Evolutionary conservation across 768 basidiomycete species (phyloP).

Genomic region (Xanthoconium purpureum): DNA sequence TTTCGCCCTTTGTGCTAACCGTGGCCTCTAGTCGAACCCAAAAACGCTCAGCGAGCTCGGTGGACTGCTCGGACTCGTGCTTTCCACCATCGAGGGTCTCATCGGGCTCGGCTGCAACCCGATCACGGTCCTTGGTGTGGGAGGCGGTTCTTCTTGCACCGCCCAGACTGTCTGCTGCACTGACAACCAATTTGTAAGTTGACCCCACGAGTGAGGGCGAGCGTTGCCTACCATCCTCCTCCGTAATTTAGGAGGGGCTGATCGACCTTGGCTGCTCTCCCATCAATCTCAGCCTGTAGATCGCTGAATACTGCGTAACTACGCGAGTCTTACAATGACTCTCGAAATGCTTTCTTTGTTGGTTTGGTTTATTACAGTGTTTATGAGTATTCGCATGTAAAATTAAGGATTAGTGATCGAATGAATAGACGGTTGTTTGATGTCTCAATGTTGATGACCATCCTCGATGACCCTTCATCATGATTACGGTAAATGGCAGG

Average conservation of each 20-base stretch:
- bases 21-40: background rate
- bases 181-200: slow-evolving; percentile 5
- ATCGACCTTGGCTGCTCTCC: slow-evolving; percentile 14
- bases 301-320: no score
- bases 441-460: no score
- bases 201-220: no score
- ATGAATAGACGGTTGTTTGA: no score
- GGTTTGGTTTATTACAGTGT: no score
- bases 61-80: background rate
- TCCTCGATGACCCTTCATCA: no score
- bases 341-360: no score
- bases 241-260: background rate
- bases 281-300: background rate
- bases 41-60: background rate
- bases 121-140: background rate
- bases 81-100: background rate
- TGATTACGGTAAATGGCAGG: no score
- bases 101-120: slow-evolving; percentile 6
- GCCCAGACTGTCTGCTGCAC: slow-evolving; percentile 16
- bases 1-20: background rate
- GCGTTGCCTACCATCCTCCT: background rate
- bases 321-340: no score
- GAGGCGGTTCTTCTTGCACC: background rate
- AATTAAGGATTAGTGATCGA: no score
- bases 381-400: no score